Evolutionary conservation across 495 filamentous ascomycete genomes (phyloP).

Genomic region (Monascus purpureus): DNA sequence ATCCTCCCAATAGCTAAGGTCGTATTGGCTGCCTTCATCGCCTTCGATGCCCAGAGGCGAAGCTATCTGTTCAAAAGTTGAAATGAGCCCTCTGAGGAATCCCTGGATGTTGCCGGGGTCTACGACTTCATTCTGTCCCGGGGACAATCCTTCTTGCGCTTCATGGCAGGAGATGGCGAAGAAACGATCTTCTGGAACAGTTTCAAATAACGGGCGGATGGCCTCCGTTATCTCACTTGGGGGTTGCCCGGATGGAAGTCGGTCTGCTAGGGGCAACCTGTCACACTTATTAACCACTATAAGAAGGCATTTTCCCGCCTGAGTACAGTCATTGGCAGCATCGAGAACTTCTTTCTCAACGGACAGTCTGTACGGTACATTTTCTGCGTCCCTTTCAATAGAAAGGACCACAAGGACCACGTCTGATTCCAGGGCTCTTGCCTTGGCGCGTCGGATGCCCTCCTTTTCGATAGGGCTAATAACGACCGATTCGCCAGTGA

Average conservation of each 20-base stretch:
- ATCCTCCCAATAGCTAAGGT: slow-evolving; percentile 56
- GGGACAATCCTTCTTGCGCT: slow-evolving; percentile 6
- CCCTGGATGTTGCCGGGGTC: slow-evolving; percentile 54
- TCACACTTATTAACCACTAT: slow-evolving; percentile 80
- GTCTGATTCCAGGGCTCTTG: slow-evolving; percentile 69
- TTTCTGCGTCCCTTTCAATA: slow-evolving; percentile 34
- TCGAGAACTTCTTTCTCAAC: slow-evolving; percentile 45
- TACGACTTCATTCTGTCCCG: neutral
- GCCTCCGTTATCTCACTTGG: slow-evolving; percentile 8
- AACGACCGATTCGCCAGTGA: slow-evolving; percentile 4
- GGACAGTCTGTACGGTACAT: slow-evolving; percentile 17
- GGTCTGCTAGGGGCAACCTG: slow-evolving; percentile 18
- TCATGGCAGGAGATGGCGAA: slow-evolving; percentile 60
- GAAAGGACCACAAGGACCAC: slow-evolving; percentile 72
- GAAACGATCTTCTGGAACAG: slow-evolving; percentile 28
- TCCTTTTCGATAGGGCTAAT: slow-evolving; percentile 76
- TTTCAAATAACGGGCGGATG: slow-evolving; percentile 18
- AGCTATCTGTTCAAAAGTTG: slow-evolving; percentile 62
- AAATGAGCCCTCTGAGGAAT: slow-evolving; percentile 52
- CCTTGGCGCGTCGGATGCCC: slow-evolving; percentile 76
- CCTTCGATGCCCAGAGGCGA: slow-evolving; percentile 30
- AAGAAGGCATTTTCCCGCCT: slow-evolving; percentile 44
- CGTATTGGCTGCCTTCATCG: slow-evolving; percentile 23
- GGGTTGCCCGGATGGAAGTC: slow-evolving; percentile 2
- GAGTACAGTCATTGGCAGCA: slow-evolving; percentile 39